Evolutionary conservation across 805 yeast genomes (phyloP), one percentile per base, ranked within the genome.

Genomic region (Kurtzmaniella cleridarum): DNA sequence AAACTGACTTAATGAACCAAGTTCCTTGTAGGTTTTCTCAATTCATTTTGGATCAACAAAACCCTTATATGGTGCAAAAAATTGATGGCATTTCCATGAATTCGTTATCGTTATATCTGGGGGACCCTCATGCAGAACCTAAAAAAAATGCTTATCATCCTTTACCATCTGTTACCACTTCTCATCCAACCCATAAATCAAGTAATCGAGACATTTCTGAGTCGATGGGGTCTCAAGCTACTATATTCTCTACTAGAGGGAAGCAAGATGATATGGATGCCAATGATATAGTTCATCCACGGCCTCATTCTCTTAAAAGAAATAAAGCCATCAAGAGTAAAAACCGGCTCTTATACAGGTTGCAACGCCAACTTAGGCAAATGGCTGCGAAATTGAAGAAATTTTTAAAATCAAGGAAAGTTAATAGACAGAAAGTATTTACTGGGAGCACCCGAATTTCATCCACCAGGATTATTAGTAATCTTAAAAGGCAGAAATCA

Each of bases 201-300:
- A 28, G 37, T 3, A 24, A 35, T 16, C 17, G 60, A 18, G 62
- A 59, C 31, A 60, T 64, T 27, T 61, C 69, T 34, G 53, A 57
- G 32, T 60, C 65, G 38, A 59, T 61, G 67, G 71, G 64, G 3
- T 65, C 71, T 0, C 73, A 66, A 44, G 72, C 69, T 18, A 68
- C 74, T 0, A 67, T 67, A 27, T 67, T 67, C 44, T 64, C 71
- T n/a, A 67, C 72, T 8, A 49, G 69, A 41, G 52, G 46, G 11
- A 57, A 49, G 14, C 52, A 29, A 11, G 36, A 32, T 11, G 36
- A 27, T 9, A n/a, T 20, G 15, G 37, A 45, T 14, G 20, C 37
- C 20, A 18, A 16, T 41, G 46, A 18, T 15, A 20, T 20, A 20
- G 24, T 20, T 8, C 24, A 20, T 20, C 45, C 15, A 31, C 40